Evolutionary conservation across 352 stramenopile species (phyloP).

Genomic region (Pythium aristosporum): DNA sequence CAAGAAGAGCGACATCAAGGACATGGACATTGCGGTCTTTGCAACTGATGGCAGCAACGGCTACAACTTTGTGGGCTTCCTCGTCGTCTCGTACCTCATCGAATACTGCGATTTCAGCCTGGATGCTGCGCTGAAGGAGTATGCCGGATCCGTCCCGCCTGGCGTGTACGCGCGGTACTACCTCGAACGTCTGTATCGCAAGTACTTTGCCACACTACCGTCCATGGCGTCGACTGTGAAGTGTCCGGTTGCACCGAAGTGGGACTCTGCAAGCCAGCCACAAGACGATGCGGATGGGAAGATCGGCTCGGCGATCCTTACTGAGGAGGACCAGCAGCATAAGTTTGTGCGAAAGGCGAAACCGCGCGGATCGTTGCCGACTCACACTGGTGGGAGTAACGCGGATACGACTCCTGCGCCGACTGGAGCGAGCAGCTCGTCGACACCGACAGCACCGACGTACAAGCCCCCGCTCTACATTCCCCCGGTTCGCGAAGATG

Average conservation of each 20-base stretch:
- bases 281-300: slow-evolving; percentile 37
- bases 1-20: slow-evolving; percentile 50
- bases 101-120: slow-evolving; percentile 63
- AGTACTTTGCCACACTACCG: slow-evolving; percentile 73
- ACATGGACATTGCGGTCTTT: slow-evolving; percentile 81
- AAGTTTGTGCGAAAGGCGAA: slow-evolving; percentile 57
- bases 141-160: slow-evolving; percentile 44
- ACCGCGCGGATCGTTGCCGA: slow-evolving; percentile 13
- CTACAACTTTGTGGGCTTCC: slow-evolving; percentile 78
- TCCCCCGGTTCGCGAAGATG: slow-evolving; percentile 52
- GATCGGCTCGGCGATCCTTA: slow-evolving; percentile 65
- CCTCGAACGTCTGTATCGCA: slow-evolving; percentile 74
- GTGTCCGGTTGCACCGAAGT: slow-evolving; percentile 57
- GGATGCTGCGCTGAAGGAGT: slow-evolving; percentile 67
- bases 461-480: slow-evolving; percentile 80
- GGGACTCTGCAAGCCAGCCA: slow-evolving; percentile 42
- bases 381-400: slow-evolving; percentile 15
- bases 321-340: slow-evolving; percentile 57
- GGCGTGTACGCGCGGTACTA: slow-evolving; percentile 71
- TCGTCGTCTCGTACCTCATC: slow-evolving; percentile 66
- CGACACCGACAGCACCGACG: slow-evolving; percentile 26
- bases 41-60: slow-evolving; percentile 29
- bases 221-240: slow-evolving; percentile 46
- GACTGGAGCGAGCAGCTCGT: slow-evolving; percentile 20
- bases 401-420: slow-evolving; percentile 26